phyloP scores from a whole-genome alignment of 306 rosid genomes.

The peach (Prunus persica) region Prunus_persica_NCBIv2 NC_034012.1:16450001-16450500 shows the following conservation, averaged over 20 bases:
- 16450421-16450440: conserved; percentile 94
- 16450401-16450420: conserved; percentile 98
- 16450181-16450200: not conserved
- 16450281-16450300: not conserved
- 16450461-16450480: conserved; percentile 98
- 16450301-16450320: not conserved
- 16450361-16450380: conserved; percentile 78
- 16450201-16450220: not conserved
- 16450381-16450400: conserved; percentile 87
- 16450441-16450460: conserved; percentile 82
- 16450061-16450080: too few relatives aligned
- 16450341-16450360: conserved; percentile 91
- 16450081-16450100: too few relatives aligned
- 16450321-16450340: conserved; percentile 12
- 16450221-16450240: not conserved
- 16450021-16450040: too few relatives aligned
- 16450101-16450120: too few relatives aligned
- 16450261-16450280: not conserved
- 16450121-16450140: not conserved
- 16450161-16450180: not conserved
- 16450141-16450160: not conserved
- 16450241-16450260: not conserved
- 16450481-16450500: conserved; percentile 81
- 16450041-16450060: too few relatives aligned
- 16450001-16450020: too few relatives aligned